phyloP scores from a whole-genome alignment of 108 stramenopile genomes.

The Fragilaria crotonensis region DNA sequence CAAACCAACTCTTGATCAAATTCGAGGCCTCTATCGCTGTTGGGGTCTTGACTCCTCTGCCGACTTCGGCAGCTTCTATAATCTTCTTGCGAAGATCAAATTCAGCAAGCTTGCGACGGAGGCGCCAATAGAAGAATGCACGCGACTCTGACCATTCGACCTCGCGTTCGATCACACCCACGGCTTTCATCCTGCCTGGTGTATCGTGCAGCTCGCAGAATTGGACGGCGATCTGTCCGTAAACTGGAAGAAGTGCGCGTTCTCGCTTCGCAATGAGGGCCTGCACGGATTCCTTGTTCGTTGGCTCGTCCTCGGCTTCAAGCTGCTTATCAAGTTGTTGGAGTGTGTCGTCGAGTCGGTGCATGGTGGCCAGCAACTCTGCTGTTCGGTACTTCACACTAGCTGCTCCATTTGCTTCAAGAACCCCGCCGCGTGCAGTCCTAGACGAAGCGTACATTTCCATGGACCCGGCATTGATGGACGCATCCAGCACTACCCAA shows the following conservation, averaged over 20 bases:
- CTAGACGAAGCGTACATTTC: slow-evolving; percentile 94
- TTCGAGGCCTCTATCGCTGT: slow-evolving; percentile 64
- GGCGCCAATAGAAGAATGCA: slow-evolving; percentile 94
- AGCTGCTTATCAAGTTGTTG: slow-evolving; percentile 64
- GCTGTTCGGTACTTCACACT: slow-evolving; percentile 94
- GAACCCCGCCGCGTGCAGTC: slow-evolving; percentile 90
- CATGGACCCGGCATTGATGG: slow-evolving; percentile 96
- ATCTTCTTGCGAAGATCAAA: slow-evolving; percentile 90
- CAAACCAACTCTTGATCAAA: slow-evolving; percentile 77
- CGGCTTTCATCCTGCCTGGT: slow-evolving; percentile 98
- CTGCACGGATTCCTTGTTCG: slow-evolving; percentile 27
- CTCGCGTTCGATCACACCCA: slow-evolving; percentile 89
- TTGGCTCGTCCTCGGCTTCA: slow-evolving; percentile 29
- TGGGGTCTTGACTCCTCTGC: slow-evolving; percentile 58
- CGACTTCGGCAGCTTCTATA: slow-evolving; percentile 65
- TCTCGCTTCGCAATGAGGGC: slow-evolving; percentile 55
- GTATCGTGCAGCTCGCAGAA: slow-evolving; percentile 99
- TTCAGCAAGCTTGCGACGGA: slow-evolving; percentile 95
- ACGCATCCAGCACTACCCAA: slow-evolving; percentile 99
- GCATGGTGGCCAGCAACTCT: slow-evolving; percentile 89
- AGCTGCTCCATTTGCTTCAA: slow-evolving; percentile 97
- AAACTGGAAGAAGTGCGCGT: slow-evolving; percentile 80
- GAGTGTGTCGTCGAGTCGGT: slow-evolving; percentile 88
- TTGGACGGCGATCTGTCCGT: slow-evolving; percentile 93
- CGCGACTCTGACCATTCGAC: slow-evolving; percentile 91